Conservation (phyloP, 345 rosid species). For the Bretschneidera sinensis region DNA sequence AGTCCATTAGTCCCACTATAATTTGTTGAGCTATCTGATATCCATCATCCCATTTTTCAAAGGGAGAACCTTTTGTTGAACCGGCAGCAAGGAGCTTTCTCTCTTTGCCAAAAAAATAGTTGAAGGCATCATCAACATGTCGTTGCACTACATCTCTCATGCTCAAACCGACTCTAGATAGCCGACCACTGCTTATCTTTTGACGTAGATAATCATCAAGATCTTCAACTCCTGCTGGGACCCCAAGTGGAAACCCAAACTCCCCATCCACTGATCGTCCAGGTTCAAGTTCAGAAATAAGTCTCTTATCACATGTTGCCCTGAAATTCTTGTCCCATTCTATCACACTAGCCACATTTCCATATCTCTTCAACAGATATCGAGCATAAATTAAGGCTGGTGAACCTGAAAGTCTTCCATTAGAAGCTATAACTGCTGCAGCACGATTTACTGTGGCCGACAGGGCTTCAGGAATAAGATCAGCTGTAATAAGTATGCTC, state of each 20-base stretch:
- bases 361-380: conserved; percentile 70
- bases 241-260: conserved; percentile 74
- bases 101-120: conserved; percentile 50
- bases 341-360: conserved; percentile 65
- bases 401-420: conserved; percentile 67
- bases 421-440: conserved; percentile 53
- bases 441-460: conserved; percentile 59
- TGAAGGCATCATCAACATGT: conserved; percentile 62
- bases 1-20: conserved; percentile 63
- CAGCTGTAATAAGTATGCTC: conserved; percentile 64
- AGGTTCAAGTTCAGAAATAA: conserved; percentile 86
- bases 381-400: conserved; percentile 70
- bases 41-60: conserved; percentile 70
- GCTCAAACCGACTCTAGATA: conserved; percentile 70
- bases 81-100: conserved; percentile 56
- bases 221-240: conserved; percentile 79
- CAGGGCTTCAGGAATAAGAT: conserved; percentile 88
- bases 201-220: conserved; percentile 82
- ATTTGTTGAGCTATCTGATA: conserved; percentile 83
- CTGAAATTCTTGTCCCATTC: conserved; percentile 87
- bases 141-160: conserved; percentile 83
- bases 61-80: conserved; percentile 37
- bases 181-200: conserved; percentile 56
- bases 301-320: conserved; percentile 68
- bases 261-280: conserved; percentile 65